Evolutionary conservation across 345 rosid species (phyloP).

Genomic region (sweet orange (Citrus sinensis)): DNA sequence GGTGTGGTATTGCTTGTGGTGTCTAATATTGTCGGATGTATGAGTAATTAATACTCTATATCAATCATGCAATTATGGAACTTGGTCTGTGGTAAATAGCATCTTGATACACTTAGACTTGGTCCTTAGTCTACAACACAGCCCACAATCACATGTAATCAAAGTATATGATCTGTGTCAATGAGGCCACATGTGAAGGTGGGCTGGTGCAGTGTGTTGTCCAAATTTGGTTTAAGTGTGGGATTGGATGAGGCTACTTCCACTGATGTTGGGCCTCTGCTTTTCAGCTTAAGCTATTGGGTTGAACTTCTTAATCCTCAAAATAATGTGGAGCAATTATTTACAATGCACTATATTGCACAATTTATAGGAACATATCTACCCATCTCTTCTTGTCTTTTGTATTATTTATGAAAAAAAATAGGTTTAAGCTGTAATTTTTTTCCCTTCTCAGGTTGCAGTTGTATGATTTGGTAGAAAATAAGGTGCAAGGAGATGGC

Average conservation of each 20-base stretch:
- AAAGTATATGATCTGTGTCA: background rate
- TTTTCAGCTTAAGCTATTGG: background rate
- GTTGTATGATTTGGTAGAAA: conserved; percentile 55
- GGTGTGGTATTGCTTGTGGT: background rate
- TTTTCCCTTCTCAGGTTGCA: conserved; percentile 32
- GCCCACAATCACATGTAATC: background rate
- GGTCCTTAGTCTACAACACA: background rate
- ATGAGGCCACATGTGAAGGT: no score
- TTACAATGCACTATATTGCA: background rate
- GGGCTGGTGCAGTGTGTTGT: background rate
- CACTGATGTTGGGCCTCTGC: background rate
- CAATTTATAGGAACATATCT: background rate
- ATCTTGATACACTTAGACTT: no score
- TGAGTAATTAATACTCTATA: background rate
- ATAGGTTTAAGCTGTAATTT: background rate
- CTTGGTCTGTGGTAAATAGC: background rate
- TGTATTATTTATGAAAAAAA: background rate
- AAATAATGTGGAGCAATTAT: background rate
- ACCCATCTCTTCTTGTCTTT: no score
- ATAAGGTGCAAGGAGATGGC: conserved; percentile 68
- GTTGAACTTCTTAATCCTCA: background rate
- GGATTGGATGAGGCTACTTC: background rate
- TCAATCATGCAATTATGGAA: background rate
- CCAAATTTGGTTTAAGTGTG: background rate
- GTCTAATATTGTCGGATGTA: background rate